A percentile compares a stretch with the other conserved stretches of the same genome.
Conservation (phyloP, 148 eudicot species). For the Vaccinium macrocarpon region DNA sequence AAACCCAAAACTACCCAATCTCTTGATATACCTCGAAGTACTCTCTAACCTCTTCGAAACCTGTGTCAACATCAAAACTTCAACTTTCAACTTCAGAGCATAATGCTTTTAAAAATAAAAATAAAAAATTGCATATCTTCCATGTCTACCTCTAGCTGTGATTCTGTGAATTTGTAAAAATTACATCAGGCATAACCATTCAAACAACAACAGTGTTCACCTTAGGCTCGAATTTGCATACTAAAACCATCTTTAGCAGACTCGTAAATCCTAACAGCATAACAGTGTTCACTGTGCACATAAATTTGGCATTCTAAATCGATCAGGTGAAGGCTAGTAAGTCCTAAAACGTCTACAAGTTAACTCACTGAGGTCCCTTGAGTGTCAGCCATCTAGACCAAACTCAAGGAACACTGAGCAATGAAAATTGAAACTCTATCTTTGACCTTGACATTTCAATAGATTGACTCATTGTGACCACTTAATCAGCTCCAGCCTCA, state of each 20-base stretch:
- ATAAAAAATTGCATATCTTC: not conserved
- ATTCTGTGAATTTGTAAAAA: not conserved
- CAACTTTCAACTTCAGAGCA: not conserved
- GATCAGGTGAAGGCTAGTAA: not conserved
- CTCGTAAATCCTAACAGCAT: not conserved
- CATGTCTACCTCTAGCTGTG: not conserved
- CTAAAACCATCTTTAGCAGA: not conserved
- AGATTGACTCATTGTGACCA: not conserved
- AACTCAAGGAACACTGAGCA: not conserved
- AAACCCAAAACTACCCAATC: conserved; percentile 81
- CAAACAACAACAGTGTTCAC: not conserved
- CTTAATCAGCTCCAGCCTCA: not conserved
- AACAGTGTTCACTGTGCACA: not conserved
- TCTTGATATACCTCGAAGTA: conserved; percentile 84
- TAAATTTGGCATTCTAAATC: not conserved
- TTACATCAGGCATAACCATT: not conserved
- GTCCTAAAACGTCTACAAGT: not conserved
- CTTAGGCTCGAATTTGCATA: not conserved
- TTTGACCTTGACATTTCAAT: not conserved
- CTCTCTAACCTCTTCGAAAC: conserved; percentile 79
- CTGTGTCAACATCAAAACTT: conserved; percentile 29
- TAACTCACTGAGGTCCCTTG: not conserved
- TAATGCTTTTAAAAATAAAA: not conserved
- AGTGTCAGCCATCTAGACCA: not conserved
- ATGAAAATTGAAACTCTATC: not conserved